Evolutionary conservation across 2,329 filamentous ascomycete species (phyloP).

Genomic region (Ceratocystis ficicola): DNA sequence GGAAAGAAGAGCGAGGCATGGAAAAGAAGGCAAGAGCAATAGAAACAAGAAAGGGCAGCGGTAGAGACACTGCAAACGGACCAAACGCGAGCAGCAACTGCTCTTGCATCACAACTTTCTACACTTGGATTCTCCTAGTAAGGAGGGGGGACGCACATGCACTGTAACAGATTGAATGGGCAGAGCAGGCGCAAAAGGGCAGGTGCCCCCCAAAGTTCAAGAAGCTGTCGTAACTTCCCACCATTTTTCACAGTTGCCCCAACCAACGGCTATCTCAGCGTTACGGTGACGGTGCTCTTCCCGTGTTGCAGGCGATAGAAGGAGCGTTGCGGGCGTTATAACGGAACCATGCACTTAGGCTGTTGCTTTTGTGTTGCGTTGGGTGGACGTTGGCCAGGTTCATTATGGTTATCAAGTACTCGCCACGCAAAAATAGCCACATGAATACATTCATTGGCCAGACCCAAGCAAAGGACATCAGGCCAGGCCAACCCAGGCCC

Average conservation of each 20-base stretch:
- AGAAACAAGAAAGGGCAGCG: neutral
- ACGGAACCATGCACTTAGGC: constrained; percentile 14
- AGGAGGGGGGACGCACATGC: neutral
- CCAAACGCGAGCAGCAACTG: neutral
- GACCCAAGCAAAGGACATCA: too few relatives aligned
- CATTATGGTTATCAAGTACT: neutral
- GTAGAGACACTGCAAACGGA: neutral
- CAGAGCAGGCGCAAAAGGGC: neutral
- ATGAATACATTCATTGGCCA: neutral
- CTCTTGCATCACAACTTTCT: constrained; percentile 2
- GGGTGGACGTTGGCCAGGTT: neutral
- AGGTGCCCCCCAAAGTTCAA: neutral
- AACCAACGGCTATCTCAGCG: neutral
- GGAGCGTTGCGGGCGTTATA: constrained; percentile 19
- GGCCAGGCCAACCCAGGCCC: neutral
- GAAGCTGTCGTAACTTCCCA: neutral
- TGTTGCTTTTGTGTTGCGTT: neutral
- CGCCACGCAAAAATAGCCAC: neutral
- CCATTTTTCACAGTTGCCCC: neutral
- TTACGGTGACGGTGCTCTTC: constrained; percentile 8
- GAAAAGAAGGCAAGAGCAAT: neutral
- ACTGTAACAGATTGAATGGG: neutral
- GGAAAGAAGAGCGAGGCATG: neutral
- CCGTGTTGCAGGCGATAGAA: constrained; percentile 14
- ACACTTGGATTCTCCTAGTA: neutral